phyloP scores from a whole-genome alignment of 73 alveolate species.

The Halteria grandinella region DNA sequence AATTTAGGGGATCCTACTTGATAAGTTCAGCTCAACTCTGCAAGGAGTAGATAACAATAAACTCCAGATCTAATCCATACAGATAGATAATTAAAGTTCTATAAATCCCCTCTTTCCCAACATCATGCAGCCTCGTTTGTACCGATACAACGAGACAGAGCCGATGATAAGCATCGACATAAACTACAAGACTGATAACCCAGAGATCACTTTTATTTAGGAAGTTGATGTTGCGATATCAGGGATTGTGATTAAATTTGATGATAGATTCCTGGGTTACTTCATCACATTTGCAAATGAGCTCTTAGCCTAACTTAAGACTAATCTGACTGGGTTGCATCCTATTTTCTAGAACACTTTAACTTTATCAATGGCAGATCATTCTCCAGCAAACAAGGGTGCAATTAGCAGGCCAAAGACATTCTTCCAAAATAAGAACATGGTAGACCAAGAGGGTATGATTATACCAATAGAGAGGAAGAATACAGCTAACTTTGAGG shows the following conservation, averaged over 20 bases:
- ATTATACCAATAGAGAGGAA: no score
- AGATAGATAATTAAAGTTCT: conserved; percentile 59
- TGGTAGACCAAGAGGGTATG: no score
- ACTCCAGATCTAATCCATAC: conserved; percentile 18
- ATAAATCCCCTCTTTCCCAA: conserved; percentile 61
- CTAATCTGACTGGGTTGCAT: conserved; percentile 38
- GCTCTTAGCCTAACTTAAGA: conserved; percentile 26
- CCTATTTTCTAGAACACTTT: conserved; percentile 29
- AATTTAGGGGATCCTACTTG: conserved; percentile 3
- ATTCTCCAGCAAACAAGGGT: no score
- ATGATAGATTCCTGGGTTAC: conserved; percentile 53
- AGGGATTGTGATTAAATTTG: conserved; percentile 43
- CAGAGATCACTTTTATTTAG: conserved; percentile 47
- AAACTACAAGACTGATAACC: conserved; percentile 22
- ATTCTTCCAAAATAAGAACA: no score
- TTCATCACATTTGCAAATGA: conserved; percentile 39
- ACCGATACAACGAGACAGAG: neutral
- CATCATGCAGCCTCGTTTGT: conserved; percentile 38
- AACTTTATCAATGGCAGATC: no score
- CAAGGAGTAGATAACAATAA: conserved; percentile 4
- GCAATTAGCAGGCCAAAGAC: no score
- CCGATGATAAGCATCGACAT: conserved; percentile 30
- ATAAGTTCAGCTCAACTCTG: neutral
- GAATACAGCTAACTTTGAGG: neutral
- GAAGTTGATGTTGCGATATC: conserved; percentile 40